Conservation (phyloP, 306 rosid species). For the Fragaria iinumae region DNA sequence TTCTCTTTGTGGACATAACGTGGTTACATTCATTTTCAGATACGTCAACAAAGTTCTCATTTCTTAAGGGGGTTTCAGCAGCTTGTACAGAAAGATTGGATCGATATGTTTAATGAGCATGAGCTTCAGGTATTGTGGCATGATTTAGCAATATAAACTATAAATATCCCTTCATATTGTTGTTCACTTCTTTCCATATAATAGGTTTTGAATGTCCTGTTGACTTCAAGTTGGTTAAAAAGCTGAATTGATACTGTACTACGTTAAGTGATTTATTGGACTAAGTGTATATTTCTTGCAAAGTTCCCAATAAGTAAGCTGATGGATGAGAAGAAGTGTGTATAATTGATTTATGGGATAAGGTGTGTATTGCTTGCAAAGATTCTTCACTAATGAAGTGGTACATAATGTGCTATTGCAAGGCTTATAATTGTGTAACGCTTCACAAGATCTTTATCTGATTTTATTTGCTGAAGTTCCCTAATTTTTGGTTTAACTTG, state of each 20-base stretch:
- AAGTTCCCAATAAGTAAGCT: background rate
- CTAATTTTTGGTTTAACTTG: background rate
- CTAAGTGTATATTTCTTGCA: background rate
- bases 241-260: background rate
- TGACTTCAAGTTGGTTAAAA: background rate
- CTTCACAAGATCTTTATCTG: background rate
- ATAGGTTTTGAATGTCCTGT: conserved; percentile 1
- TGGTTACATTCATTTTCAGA: conserved; percentile 42
- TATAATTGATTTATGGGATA: background rate
- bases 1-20: conserved; percentile 8
- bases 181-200: background rate
- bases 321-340: background rate
- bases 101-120: conserved; percentile 96
- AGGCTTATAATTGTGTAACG: background rate
- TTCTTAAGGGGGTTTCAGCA: conserved; percentile 97
- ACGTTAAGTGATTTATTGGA: background rate
- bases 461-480: background rate
- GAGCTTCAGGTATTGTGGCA: conserved; percentile 80
- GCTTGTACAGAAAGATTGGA: conserved; percentile 96
- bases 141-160: background rate
- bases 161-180: background rate
- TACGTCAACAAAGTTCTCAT: conserved; percentile 96
- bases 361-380: background rate
- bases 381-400: background rate
- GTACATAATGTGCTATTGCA: background rate